Percentiles rank a stretch among this genome's conserved stretches.
Conservation (phyloP, 164 flowering plant genomes). For the Magnolia kwangsiensis region DNA sequence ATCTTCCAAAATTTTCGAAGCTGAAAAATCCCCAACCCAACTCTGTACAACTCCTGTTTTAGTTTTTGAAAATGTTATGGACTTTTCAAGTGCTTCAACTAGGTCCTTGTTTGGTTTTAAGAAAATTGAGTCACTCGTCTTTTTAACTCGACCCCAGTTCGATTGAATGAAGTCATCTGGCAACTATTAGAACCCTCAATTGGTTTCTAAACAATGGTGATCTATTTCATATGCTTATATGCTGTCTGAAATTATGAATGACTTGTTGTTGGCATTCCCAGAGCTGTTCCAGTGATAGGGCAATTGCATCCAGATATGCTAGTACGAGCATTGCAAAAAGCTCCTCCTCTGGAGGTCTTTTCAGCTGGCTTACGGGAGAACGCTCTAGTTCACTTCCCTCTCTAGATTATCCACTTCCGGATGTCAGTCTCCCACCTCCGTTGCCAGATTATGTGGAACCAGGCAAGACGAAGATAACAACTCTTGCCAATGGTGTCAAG, state of each 20-base stretch:
- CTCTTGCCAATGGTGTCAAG: conserved; percentile 76
- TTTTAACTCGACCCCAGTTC: neutral
- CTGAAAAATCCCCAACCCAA: no score
- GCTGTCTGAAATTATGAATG: neutral
- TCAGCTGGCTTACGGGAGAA: conserved; percentile 76
- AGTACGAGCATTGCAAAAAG: conserved; percentile 43
- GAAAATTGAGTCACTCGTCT: neutral
- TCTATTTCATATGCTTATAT: neutral
- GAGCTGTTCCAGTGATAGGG: conserved; percentile 30
- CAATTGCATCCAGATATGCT: conserved; percentile 40
- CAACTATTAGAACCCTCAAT: neutral
- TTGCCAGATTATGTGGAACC: conserved; percentile 82
- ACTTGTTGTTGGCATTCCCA: conserved; percentile 8
- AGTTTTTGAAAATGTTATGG: no score
- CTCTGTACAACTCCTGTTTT: no score
- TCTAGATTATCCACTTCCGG: conserved; percentile 64
- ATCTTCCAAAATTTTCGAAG: no score
- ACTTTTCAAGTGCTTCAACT: neutral
- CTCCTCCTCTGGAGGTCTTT: conserved; percentile 58
- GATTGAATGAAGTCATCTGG: neutral
- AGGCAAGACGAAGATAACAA: conserved; percentile 69
- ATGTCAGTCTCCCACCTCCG: conserved; percentile 54
- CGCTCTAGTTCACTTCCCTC: conserved; percentile 47
- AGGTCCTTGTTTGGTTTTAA: neutral
- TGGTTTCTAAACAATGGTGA: neutral